phyloP scores from a whole-genome alignment of 2,329 filamentous ascomycete genomes.

The Madurella fahalii region DNA sequence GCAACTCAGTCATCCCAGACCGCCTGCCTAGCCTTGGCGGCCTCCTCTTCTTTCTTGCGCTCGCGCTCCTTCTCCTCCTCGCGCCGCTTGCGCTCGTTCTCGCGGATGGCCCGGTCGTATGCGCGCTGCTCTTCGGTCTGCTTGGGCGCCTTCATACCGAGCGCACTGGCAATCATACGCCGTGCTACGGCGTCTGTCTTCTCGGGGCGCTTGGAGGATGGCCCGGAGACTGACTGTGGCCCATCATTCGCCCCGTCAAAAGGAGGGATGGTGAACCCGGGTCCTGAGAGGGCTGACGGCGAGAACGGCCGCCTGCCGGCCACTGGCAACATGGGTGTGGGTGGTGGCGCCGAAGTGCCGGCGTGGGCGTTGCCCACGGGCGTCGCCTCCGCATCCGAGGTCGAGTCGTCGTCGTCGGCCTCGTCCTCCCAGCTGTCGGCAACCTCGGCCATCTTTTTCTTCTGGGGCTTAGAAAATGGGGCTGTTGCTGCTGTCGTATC shows the following conservation, averaged over 20 bases:
- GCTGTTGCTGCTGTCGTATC: conserved; percentile 5
- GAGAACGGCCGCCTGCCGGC: conserved; percentile 32
- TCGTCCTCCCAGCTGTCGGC: conserved; percentile 31
- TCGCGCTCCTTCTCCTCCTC: conserved; percentile 68
- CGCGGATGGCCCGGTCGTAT: conserved; percentile 76
- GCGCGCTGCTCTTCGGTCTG: conserved; percentile 84
- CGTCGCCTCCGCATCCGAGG: conserved; percentile 7
- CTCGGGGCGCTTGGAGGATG: conserved; percentile 57
- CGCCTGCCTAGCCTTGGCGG: conserved; percentile 73
- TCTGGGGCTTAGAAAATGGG: conserved; percentile 9
- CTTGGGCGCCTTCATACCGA: conserved; percentile 76
- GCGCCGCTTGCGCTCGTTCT: conserved; percentile 75
- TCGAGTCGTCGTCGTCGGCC: conserved; percentile 12
- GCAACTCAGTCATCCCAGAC: conserved; percentile 70
- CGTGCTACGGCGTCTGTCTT: conserved; percentile 91
- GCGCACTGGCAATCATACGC: conserved; percentile 80
- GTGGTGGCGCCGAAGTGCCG: conserved; percentile 52
- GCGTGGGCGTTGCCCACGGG: conserved; percentile 9
- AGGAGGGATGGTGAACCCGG: conserved; percentile 11
- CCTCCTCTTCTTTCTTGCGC: conserved; percentile 56
- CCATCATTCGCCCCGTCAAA: conserved; percentile 12
- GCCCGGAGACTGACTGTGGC: neutral
- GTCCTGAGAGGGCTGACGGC: conserved; percentile 16
- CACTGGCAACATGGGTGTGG: conserved; percentile 59
- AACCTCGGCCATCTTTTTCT: conserved; percentile 22